Conservation (phyloP, 2,329 filamentous ascomycete species). For the Penicillium verrucosum region DNA sequence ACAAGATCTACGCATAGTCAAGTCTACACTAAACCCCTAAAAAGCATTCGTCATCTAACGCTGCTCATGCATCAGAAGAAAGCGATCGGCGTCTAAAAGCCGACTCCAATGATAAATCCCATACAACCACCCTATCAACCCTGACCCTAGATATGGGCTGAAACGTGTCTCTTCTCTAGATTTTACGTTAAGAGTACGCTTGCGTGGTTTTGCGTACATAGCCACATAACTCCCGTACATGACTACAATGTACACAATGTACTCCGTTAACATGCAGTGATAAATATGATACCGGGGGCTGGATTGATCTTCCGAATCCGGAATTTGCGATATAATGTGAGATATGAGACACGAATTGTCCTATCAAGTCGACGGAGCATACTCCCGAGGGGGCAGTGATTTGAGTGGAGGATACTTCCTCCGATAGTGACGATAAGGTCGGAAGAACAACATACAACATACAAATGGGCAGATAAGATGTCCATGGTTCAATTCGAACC, state of each 20-base stretch:
- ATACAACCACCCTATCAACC: neutral
- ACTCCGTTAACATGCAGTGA: neutral
- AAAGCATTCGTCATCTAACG: slow-evolving; percentile 11
- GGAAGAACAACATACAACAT: neutral
- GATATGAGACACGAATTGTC: slow-evolving; percentile 1
- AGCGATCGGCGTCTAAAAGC: neutral
- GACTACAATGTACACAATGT: neutral
- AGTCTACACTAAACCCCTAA: neutral
- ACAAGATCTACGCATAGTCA: neutral
- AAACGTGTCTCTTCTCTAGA: slow-evolving; percentile 14
- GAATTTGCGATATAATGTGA: neutral
- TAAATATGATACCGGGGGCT: neutral
- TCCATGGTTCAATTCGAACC: neutral
- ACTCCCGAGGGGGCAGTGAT: neutral
- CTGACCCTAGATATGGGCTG: neutral
- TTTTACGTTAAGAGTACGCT: neutral
- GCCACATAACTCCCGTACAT: neutral
- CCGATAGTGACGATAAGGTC: slow-evolving; percentile 1
- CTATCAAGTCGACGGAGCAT: neutral
- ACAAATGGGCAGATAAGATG: neutral
- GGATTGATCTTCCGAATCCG: neutral
- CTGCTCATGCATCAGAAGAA: neutral
- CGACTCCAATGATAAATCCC: slow-evolving; percentile 3
- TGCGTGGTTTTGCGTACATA: neutral
- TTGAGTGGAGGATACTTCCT: neutral